Conservation (phyloP, 1,284 basidiomycete genomes). For the Malassezia obtusa region DNA sequence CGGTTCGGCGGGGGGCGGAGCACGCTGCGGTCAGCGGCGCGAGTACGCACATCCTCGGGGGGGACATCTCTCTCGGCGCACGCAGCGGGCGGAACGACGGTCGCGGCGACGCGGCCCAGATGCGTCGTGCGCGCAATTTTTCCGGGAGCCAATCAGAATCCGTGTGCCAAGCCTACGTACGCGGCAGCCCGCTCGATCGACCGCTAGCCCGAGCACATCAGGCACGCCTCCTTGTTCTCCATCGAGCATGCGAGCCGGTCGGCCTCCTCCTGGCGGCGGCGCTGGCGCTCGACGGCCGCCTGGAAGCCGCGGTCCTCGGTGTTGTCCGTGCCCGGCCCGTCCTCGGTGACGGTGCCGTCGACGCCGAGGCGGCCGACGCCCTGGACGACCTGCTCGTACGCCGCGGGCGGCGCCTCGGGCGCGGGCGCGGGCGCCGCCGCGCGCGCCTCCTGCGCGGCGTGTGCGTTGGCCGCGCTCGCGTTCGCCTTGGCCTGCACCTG, state of each 20-base stretch:
- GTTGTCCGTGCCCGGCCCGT: constrained; percentile 46
- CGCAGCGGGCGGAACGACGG: too few species aligned
- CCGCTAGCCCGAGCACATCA: constrained; percentile 40
- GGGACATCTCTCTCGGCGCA: too few species aligned
- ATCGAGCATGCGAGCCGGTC: constrained; percentile 71
- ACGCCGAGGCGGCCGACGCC: constrained; percentile 37
- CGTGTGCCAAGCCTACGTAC: too few species aligned
- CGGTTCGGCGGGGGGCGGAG: constrained; percentile 38
- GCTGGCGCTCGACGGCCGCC: constrained; percentile 64
- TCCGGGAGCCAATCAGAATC: too few species aligned
- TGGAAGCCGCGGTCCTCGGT: constrained; percentile 64
- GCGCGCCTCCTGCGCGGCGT: neutral
- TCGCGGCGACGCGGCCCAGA: too few species aligned
- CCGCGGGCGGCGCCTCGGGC: neutral
- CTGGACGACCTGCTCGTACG: constrained; percentile 14
- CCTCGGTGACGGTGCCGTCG: constrained; percentile 38
- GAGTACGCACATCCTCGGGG: constrained; percentile 5
- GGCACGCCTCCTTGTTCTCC: constrained; percentile 61
- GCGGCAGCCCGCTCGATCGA: too few species aligned
- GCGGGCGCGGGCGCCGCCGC: neutral
- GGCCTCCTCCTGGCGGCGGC: constrained; percentile 67
- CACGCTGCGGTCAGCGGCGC: constrained; percentile 9
- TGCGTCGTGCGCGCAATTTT: too few species aligned
- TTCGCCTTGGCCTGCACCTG: constrained; percentile 1
- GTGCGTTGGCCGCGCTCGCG: too few species aligned